phyloP scores from a whole-genome alignment of 441 rosid genomes.

The Adansonia grandidieri region DNA sequence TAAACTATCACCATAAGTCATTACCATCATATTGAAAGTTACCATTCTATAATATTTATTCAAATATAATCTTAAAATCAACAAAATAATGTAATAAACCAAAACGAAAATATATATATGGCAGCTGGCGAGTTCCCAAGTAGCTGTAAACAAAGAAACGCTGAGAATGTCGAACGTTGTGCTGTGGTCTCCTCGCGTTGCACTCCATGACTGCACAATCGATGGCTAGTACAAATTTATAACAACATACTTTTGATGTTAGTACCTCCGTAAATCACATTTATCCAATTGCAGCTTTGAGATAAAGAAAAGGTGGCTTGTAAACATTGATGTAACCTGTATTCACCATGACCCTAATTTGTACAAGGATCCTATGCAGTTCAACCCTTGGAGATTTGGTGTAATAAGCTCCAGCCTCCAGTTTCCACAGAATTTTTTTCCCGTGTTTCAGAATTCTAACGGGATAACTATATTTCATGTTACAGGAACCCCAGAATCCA shows the following conservation, averaged over 20 bases:
- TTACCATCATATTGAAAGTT: too few species aligned
- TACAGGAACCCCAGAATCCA: conserved; percentile 55
- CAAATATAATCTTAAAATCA: too few species aligned
- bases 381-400: conserved; percentile 66
- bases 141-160: too few species aligned
- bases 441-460: neutral
- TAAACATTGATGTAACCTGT: too few species aligned
- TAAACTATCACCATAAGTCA: too few species aligned
- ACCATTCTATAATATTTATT: too few species aligned
- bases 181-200: conserved; percentile 60
- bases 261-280: neutral
- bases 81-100: too few species aligned
- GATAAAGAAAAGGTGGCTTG: conserved; percentile 62
- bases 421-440: neutral
- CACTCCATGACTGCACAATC: conserved; percentile 49
- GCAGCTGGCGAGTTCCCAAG: too few species aligned
- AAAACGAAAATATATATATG: too few species aligned
- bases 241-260: too few species aligned
- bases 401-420: conserved; percentile 38
- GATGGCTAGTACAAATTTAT: too few species aligned
- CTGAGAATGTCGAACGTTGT: conserved; percentile 62
- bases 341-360: too few species aligned
- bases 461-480: neutral
- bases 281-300: conserved; percentile 38
- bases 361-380: conserved; percentile 50